Evolutionary conservation across 1,284 basidiomycete species (phyloP).

Genomic region (Puccinia hordei): DNA sequence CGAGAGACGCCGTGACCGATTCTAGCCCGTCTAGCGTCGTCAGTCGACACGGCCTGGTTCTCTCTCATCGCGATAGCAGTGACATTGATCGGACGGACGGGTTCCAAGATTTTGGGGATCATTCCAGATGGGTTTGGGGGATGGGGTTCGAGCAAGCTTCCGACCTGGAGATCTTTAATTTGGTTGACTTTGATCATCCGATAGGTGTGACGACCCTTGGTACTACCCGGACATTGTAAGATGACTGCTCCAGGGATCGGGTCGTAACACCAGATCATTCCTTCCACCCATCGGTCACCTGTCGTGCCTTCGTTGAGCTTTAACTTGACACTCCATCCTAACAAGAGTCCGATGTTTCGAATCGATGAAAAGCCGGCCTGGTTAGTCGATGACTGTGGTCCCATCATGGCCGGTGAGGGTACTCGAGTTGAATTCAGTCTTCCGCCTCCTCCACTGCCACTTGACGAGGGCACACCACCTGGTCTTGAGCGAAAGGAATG

Average conservation of each 20-base stretch:
- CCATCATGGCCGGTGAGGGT: slow-evolving; percentile 21
- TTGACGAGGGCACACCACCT: slow-evolving; percentile 37
- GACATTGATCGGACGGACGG: slow-evolving; percentile 42
- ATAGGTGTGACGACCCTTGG: slow-evolving; percentile 28
- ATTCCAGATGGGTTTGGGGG: neutral
- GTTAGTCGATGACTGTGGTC: slow-evolving; percentile 8
- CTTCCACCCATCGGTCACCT: slow-evolving; percentile 38
- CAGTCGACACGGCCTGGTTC: slow-evolving; percentile 20
- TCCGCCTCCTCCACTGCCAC: slow-evolving; percentile 34
- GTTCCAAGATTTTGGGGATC: slow-evolving; percentile 43
- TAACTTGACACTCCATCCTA: slow-evolving; percentile 46
- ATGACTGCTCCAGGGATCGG: slow-evolving; percentile 43
- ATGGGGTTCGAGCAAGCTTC: neutral
- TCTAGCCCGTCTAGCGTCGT: slow-evolving; percentile 42
- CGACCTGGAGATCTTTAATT: slow-evolving; percentile 43
- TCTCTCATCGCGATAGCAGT: slow-evolving; percentile 31
- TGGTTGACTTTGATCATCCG: slow-evolving; percentile 50
- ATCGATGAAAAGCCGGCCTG: neutral
- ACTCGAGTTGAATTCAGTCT: slow-evolving; percentile 38
- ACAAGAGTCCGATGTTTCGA: slow-evolving; percentile 29
- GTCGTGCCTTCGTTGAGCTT: slow-evolving; percentile 36
- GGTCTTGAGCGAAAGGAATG: slow-evolving; percentile 46
- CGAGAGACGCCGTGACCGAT: slow-evolving; percentile 49
- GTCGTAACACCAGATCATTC: slow-evolving; percentile 48
- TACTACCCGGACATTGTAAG: slow-evolving; percentile 18